These are phyloP conservation scores for Metschnikowia picachoensis DNA, from an alignment of 805 yeast species.

Conservation along the genomic window DNA sequence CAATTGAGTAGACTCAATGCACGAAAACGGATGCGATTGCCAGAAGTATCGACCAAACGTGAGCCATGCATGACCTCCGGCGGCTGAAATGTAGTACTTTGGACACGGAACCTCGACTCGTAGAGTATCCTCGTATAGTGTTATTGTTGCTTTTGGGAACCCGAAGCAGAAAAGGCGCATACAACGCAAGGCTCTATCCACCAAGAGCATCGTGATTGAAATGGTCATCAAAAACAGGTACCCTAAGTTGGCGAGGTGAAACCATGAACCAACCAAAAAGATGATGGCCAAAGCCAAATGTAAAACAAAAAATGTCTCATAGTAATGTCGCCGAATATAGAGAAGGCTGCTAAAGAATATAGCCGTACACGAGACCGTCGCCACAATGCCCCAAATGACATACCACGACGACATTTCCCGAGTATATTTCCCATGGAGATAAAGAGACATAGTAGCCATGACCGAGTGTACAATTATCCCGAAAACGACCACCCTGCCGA, in stretches of 20 bases:
- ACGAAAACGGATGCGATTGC: conserved; percentile 74
- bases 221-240: conserved; percentile 30
- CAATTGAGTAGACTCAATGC: conserved; percentile 38
- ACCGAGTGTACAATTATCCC: conserved; percentile 49
- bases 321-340: conserved; percentile 46
- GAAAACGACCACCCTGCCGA: conserved; percentile 47
- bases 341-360: conserved; percentile 45
- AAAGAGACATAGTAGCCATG: conserved; percentile 19
- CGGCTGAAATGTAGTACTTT: conserved; percentile 41
- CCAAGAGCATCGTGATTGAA: conserved; percentile 34
- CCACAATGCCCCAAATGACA: conserved; percentile 31
- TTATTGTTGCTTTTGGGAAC: conserved; percentile 31
- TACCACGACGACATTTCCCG: conserved; percentile 8
- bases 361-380: conserved; percentile 31
- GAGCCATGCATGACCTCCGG: conserved; percentile 56
- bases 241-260: conserved; percentile 50
- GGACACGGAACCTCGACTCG: conserved; percentile 48
- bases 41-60: conserved; percentile 51
- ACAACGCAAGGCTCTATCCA: conserved; percentile 36
- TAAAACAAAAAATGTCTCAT: conserved; percentile 49
- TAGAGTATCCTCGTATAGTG: conserved; percentile 40
- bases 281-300: conserved; percentile 40
- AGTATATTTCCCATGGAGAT: not conserved
- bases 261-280: conserved; percentile 52
- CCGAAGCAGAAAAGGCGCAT: conserved; percentile 32